Conservation (phyloP, 768 basidiomycete species). For the Amanita exitialis region DNA sequence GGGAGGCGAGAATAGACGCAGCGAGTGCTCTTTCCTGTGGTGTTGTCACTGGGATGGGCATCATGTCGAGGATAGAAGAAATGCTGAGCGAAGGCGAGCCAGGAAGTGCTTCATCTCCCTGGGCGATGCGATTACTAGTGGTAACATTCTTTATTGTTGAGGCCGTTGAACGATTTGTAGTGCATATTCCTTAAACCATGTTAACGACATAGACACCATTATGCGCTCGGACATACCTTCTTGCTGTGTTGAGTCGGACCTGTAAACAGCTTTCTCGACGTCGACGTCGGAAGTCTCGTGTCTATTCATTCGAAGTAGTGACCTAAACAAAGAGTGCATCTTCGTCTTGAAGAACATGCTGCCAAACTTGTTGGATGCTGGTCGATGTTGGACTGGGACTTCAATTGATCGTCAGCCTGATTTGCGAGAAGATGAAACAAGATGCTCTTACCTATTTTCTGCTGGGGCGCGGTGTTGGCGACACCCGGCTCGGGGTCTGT, state of each 20-base stretch:
- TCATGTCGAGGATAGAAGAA: conserved; percentile 1
- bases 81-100: neutral
- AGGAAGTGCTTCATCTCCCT: neutral
- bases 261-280: neutral
- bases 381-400: neutral
- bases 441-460: neutral
- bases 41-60: conserved; percentile 3
- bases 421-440: neutral
- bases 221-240: neutral
- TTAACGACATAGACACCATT: neutral
- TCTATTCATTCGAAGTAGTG: neutral
- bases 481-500: neutral
- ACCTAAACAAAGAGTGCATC: neutral
- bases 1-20: conserved; percentile 1
- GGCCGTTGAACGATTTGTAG: neutral
- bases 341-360: neutral
- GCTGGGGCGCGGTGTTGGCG: neutral
- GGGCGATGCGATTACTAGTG: too few species aligned
- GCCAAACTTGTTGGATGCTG: too few species aligned
- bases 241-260: neutral
- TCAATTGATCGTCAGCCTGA: neutral
- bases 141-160: neutral
- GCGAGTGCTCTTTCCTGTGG: neutral
- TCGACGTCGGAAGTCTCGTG: neutral
- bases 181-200: neutral